Evolutionary conservation across 805 yeast species (phyloP), one percentile per base, ranked within the genome.

Genomic region (Candida methanosorbosa): DNA sequence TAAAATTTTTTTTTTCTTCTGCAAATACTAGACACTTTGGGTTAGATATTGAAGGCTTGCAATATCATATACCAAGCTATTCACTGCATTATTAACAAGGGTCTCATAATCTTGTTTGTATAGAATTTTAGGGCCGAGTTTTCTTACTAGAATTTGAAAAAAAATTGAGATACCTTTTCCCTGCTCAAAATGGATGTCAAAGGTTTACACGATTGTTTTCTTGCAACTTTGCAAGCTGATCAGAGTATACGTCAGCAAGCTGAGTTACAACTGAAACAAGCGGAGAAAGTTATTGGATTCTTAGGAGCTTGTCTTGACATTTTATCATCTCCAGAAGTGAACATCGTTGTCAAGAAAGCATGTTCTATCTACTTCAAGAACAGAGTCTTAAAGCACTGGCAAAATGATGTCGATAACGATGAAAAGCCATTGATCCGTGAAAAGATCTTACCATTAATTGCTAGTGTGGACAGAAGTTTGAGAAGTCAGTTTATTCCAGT

Each of bases 281-380:
- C 79, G 7, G 73, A 79, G 32, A 47, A 51, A 20, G 55, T 68
- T 3, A 75, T 82, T 1, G 95, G 94, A 5, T 88, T 88, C 50
- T 60, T 85, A 27, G 81, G 81, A 5, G 88, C 90, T 2, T 83
- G 95, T 55, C 61, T 90, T 31, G 90, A 84, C 50, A 79, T 87
- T 34, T 66, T 86, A 15, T 53, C 70, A 14, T 70, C 74, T 16
- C 58, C 59, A 6, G 72, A 68, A 14, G 75, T 72, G 9, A 63
- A 74, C 15, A 64, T 68, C 1, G 71, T 68, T 20, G 70, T 84
- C 33, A 75, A 80, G 46, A 68, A 76, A 37, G 86, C 95, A 8
- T 83, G 95, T 19, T 92, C 94, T 0, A 79, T 90, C 18, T 88
- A 78, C 56, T 76, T 90, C 60, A 90, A 90, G 53, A 92, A 90